Base-by-base conservation (phyloP, 2,329 filamentous ascomycete genomes). In the Aspergillus ibericus region DNA sequence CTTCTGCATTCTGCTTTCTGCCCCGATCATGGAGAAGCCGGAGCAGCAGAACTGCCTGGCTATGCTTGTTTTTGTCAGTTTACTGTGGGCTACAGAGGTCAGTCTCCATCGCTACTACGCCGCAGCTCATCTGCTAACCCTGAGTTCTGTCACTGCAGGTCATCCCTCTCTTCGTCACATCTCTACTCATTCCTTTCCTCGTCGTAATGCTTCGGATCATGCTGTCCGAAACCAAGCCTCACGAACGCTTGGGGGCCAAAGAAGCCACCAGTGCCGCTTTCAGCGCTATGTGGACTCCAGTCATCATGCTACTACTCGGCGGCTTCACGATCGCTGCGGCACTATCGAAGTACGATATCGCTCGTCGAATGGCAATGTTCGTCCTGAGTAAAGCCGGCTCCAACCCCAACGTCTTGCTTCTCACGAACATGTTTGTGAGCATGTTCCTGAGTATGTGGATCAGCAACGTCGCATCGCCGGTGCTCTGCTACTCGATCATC, bases 391-490 rank as follows among this genome's bases (percentile, higher is more conserved):
- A 96, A 79, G 95, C 95, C 8, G 95, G 95, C 6, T 97, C 95
- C 3, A 89, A 88, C 68, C 95, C 95, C 9, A 84, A 88, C 56
- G 93, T 91, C 2, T 95, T 99, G 3, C 82, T 99, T 4, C 78
- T 99, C n/a, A 95, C 93, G 55, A 97, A 93, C 78, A 99, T 99
- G 95, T 93, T 97, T 68, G 95, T 99, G 42, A 93, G 93, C 56
- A 96, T 95, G 70, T 96, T 99, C 74, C 89, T 96, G 8, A 97
- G 92, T 68, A 99, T 99, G 95, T 92, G 96, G 82, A 98, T 99
- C 70, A 96, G 92, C 78, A 99, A 99, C 67, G 96, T 99, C 27
- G 95, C 95, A 1, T 93, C 96, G 1, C 95, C 95, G 0, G 95
- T 99, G 9, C 83, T 99, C 36, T 99, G 95, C 80, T 98, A 96